phyloP scores from a whole-genome alignment of 2,329 filamentous ascomycete species.

The Xenoacremonium recifei region DNA sequence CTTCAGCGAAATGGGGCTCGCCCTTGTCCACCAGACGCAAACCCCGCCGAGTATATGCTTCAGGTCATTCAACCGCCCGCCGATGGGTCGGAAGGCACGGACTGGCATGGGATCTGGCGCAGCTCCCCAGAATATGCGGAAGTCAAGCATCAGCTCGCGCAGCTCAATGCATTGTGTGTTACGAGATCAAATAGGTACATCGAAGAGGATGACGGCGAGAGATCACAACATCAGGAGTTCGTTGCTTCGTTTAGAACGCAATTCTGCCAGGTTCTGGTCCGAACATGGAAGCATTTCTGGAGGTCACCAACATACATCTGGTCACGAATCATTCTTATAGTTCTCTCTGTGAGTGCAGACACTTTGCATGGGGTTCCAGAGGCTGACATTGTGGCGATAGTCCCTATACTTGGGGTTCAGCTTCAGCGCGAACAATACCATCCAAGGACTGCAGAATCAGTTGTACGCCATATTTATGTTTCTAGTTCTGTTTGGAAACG shows the following conservation, averaged over 20 bases:
- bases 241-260: conserved; percentile 31
- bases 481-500: conserved; percentile 60
- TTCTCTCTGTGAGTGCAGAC: conserved; percentile 15
- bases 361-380: neutral
- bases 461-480: conserved; percentile 69
- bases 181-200: neutral
- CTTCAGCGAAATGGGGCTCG: conserved; percentile 62
- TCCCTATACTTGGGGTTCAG: conserved; percentile 66
- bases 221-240: conserved; percentile 29
- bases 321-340: conserved; percentile 41
- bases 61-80: conserved; percentile 28
- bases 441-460: conserved; percentile 66
- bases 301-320: conserved; percentile 58
- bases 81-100: conserved; percentile 39
- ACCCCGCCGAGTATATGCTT: conserved; percentile 69
- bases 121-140: conserved; percentile 37
- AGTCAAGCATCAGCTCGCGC: conserved; percentile 23
- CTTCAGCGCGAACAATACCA: conserved; percentile 52
- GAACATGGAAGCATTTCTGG: conserved; percentile 32
- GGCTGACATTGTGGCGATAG: conserved; percentile 5
- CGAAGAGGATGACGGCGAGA: neutral
- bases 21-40: conserved; percentile 52
- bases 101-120: conserved; percentile 41
- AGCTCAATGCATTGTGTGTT: conserved; percentile 11
- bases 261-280: conserved; percentile 36